Conservation (phyloP, 805 yeast genomes). For the Metschnikowia anglica region DNA sequence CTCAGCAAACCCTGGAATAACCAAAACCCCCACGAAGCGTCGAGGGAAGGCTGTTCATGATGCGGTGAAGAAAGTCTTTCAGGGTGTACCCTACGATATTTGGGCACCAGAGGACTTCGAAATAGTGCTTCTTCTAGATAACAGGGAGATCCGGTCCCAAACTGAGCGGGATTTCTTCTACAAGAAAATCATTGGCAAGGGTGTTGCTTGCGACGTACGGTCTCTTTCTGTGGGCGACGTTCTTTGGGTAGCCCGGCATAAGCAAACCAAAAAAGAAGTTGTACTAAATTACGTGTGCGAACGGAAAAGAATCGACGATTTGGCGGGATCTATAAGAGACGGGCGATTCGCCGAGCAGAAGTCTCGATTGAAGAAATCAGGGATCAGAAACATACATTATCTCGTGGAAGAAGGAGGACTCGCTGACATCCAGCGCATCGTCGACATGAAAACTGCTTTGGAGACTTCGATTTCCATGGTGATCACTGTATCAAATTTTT, state of each 20-base stretch:
- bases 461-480: slow-evolving; percentile 75
- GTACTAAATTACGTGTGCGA: slow-evolving; percentile 84
- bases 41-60: slow-evolving; percentile 23
- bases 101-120: slow-evolving; percentile 68
- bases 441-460: slow-evolving; percentile 59
- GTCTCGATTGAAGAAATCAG: slow-evolving; percentile 65
- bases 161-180: slow-evolving; percentile 70
- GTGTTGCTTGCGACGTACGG: slow-evolving; percentile 51
- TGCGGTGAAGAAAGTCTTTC: slow-evolving; percentile 19
- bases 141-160: slow-evolving; percentile 72
- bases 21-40: not conserved
- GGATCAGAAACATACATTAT: slow-evolving; percentile 66
- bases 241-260: slow-evolving; percentile 80
- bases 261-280: slow-evolving; percentile 54
- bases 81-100: slow-evolving; percentile 36
- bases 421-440: slow-evolving; percentile 34
- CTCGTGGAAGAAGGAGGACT: slow-evolving; percentile 72
- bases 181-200: slow-evolving; percentile 48
- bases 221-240: slow-evolving; percentile 83
- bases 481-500: slow-evolving; percentile 63
- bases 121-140: slow-evolving; percentile 67
- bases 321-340: slow-evolving; percentile 77
- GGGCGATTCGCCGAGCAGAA: slow-evolving; percentile 91
- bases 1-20: no score
- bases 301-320: slow-evolving; percentile 85